Base-by-base conservation (phyloP, 352 stramenopile species). In the Phytophthora multivora region DNA sequence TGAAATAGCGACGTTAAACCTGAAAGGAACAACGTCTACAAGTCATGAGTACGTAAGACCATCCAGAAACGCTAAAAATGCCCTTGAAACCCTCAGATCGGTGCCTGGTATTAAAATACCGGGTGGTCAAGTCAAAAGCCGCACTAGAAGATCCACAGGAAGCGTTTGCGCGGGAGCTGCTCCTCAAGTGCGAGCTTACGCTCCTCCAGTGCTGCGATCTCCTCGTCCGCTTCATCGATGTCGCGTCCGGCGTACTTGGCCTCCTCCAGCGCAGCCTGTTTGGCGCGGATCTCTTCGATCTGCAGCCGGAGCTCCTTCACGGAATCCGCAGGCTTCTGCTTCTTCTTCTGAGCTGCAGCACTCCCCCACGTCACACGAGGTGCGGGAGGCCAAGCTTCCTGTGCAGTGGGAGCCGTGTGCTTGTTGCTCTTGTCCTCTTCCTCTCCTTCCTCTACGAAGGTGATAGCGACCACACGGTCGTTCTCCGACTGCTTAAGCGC, bases 61-160 rank as follows among this genome's bases (percentile, higher is more conserved):
- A 43, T 15, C 19, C 19, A 18, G 11, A 36, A 16, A 21, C 18
- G 45, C 10, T 41, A 52, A 52, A 52, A 52, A 41, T 52, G 46
- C 5, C 28, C 16, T 30, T 21, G 16, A 19, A 39, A 47, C 40
- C 15, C 18, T 23, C 42, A 35, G 42, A 23, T 50, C 25, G 16
- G 43, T 50, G 21, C 43, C 21, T 23, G 23, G 43, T 50, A 50
- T 28, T 28, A 35, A 25, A 18, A 15, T 45, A 19, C 7, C 15
- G 26, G 39, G 16, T 21, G 39, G 5, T 5, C 15, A 45, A 23
- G 2, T 2, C 16, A 33, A 33, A 33, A 33, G 0, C 28, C 28
- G 13, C 28, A 59, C 65, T 86, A 95, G 68, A 95, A 92, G 55
- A 95, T 90, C 66, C 74, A 88, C 36, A 92, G 52, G 51, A 92